Percentiles rank a stretch among this genome's conserved stretches.
Conservation (phyloP, 164 flowering plant genomes). For the Dillenia turbinata region DNA sequence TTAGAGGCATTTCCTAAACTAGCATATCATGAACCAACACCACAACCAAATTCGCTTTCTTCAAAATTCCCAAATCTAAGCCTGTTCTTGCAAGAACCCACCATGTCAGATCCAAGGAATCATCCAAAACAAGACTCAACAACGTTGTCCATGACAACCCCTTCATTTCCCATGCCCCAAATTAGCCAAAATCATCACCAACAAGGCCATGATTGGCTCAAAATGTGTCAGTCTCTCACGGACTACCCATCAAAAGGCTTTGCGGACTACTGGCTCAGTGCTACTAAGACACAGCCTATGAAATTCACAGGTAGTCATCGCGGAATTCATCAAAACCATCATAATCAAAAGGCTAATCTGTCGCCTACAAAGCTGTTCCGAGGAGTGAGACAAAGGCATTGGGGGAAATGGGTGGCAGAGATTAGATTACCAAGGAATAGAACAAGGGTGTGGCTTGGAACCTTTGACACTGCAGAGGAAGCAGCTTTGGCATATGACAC, state of each 20-base stretch:
- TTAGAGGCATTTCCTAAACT: constrained; percentile 34
- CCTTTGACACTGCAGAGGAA: constrained; percentile 78
- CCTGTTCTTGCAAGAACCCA: constrained; percentile 39
- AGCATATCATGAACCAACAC: constrained; percentile 13
- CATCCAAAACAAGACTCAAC: constrained; percentile 11
- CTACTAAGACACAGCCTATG: constrained; percentile 58
- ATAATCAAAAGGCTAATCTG: constrained; percentile 16
- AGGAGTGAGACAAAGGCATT: constrained; percentile 93
- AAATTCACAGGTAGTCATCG: constrained; percentile 30
- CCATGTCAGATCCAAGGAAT: constrained; percentile 5
- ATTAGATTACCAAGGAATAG: constrained; percentile 80
- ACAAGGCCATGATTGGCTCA: constrained; percentile 26
- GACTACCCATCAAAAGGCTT: constrained; percentile 14
- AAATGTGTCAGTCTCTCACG: constrained; percentile 13
- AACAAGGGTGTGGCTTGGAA: constrained; percentile 88
- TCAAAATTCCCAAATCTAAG: constrained; percentile 35
- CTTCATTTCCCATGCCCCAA: constrained; percentile 16
- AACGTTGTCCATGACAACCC: constrained; percentile 6
- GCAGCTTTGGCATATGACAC: constrained; percentile 89
- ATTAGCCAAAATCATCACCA: constrained; percentile 18
- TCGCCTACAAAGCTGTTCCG: constrained; percentile 51
- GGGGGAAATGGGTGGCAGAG: constrained; percentile 99
- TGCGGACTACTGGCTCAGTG: constrained; percentile 45
- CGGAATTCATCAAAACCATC: constrained; percentile 12
- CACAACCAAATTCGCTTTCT: constrained; percentile 16